Percentiles rank a stretch among this genome's conserved stretches.
Conservation (phyloP, 2,329 filamentous ascomycete genomes). For the Ceratocystis harringtonii region DNA sequence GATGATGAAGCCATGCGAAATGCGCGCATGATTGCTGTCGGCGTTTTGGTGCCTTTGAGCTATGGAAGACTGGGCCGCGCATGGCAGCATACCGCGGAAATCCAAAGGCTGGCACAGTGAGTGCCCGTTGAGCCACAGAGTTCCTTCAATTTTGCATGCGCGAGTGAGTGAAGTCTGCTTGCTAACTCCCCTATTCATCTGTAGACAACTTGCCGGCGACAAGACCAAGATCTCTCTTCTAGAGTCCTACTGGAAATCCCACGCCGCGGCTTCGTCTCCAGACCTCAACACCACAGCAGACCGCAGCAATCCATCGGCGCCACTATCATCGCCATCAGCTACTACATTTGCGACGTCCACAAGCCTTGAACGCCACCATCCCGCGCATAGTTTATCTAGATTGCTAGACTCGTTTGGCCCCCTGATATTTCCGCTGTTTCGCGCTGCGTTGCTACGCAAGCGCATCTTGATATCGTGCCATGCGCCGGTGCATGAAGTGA, state of each 20-base stretch:
- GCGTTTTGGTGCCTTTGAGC: constrained; percentile 71
- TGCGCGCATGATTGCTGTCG: constrained; percentile 85
- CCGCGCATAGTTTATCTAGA: constrained; percentile 64
- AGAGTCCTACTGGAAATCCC: constrained; percentile 64
- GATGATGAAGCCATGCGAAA: constrained; percentile 63
- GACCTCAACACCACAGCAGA: constrained; percentile 29
- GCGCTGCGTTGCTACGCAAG: constrained; percentile 72
- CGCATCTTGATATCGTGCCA: constrained; percentile 76
- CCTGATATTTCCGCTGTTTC: constrained; percentile 78
- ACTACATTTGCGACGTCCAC: neutral
- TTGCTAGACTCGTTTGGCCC: constrained; percentile 78
- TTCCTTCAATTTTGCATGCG: constrained; percentile 18
- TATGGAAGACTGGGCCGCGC: constrained; percentile 73
- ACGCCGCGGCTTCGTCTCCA: constrained; percentile 27
- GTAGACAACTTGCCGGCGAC: constrained; percentile 48
- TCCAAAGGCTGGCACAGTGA: constrained; percentile 62
- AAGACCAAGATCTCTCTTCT: constrained; percentile 47
- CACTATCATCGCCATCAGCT: neutral
- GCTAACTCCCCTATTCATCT: neutral
- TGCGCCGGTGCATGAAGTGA: constrained; percentile 69
- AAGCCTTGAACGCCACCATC: constrained; percentile 43
- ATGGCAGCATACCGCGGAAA: constrained; percentile 68
- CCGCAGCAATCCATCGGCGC: neutral
- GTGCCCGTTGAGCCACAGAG: constrained; percentile 18
- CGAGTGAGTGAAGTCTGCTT: neutral